A percentile compares a stretch with the other conserved stretches of the same genome.
Evolutionary conservation across 805 yeast genomes (phyloP).

Genomic region (Hemisphaericaspora nanyangensis): DNA sequence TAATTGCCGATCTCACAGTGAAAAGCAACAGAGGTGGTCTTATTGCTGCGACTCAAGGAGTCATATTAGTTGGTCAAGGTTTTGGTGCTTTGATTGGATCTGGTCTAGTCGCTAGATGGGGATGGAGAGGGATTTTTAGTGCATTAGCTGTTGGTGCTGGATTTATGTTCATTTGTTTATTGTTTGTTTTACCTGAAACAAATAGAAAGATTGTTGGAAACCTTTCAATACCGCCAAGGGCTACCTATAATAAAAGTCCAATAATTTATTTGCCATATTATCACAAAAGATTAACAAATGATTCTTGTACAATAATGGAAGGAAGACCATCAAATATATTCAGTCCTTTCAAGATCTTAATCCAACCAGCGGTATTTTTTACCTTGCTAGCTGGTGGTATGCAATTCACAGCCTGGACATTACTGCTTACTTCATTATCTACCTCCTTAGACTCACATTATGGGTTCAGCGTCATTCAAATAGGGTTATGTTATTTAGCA

Average conservation of each 20-base stretch:
- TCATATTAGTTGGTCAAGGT: constrained; percentile 65
- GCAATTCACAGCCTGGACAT: constrained; percentile 62
- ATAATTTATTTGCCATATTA: constrained; percentile 24
- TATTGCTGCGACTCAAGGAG: constrained; percentile 59
- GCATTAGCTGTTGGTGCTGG: constrained; percentile 63
- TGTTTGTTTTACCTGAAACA: constrained; percentile 62
- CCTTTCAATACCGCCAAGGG: constrained; percentile 53
- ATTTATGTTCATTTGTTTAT: constrained; percentile 25
- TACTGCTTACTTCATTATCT: constrained; percentile 59
- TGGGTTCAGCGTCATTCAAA: constrained; percentile 43
- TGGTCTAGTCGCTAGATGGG: constrained; percentile 25
- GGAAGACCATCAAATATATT: constrained; percentile 15
- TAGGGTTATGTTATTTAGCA: constrained; percentile 69
- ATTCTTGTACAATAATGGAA: constrained; percentile 22
- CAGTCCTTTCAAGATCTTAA: constrained; percentile 36
- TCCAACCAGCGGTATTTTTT: constrained; percentile 40
- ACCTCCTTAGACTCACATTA: constrained; percentile 48
- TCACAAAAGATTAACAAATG: constrained; percentile 21
- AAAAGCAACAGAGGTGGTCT: constrained; percentile 63
- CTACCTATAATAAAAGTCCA: constrained; percentile 40
- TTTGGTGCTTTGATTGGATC: constrained; percentile 69
- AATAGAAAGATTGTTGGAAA: constrained; percentile 68
- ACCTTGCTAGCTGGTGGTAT: constrained; percentile 54
- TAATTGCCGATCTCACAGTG: constrained; percentile 65
- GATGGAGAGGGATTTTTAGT: constrained; percentile 75